Base-by-base conservation (phyloP, 371 early-diverging fungal genomes). In the Homolaphlyctis polyrhiza region DNA sequence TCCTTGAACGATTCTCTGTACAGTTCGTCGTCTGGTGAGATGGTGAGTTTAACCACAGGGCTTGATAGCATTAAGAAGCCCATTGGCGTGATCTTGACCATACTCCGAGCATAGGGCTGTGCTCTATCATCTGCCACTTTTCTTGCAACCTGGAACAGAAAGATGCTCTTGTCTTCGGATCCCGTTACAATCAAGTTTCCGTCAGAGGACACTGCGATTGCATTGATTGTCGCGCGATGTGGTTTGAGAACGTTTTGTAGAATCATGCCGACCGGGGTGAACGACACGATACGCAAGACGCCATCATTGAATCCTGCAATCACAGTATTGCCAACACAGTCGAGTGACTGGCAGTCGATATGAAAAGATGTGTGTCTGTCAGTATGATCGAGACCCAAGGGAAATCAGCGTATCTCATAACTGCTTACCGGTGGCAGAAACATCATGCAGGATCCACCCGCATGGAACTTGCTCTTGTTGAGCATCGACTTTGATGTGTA, bases 231-330 rank as follows among this genome's bases (percentile, higher is more conserved):
- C 3, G 55, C 49, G 18, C 61, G 63, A 57, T 82, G 82, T 0
- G 84, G 84, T 52, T 82, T 82, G 61, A 77, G 72, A 0, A 73
- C 80, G 55, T 71, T 72, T 21, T 82, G 79, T 33, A 82, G 67
- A 0, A 52, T 61, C 58, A 80, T 69, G 18, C 63, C 25, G 14
- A 63, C 33, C 1, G 66, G 61, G 0, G 71, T 66, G 58, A 78
- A 76, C 1, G 76, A 63, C 18, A 76, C 49, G 25, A 83, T 73
- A 16, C 80, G 65, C 11, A 81, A 35, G 32, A 78, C 76, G 2
- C 82, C 82, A 49, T 83, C 79, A 0, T 61, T 34, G 58, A 79
- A 83, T 21, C 83, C 83, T 0, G 76, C 74, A 25, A 70, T 71
- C 13, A 83, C 30, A 1, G 81, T 71, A 36, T 71, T 66, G 30